Conservation (phyloP, 2,329 filamentous ascomycete genomes). For the Diaporthe sp. region DNA sequence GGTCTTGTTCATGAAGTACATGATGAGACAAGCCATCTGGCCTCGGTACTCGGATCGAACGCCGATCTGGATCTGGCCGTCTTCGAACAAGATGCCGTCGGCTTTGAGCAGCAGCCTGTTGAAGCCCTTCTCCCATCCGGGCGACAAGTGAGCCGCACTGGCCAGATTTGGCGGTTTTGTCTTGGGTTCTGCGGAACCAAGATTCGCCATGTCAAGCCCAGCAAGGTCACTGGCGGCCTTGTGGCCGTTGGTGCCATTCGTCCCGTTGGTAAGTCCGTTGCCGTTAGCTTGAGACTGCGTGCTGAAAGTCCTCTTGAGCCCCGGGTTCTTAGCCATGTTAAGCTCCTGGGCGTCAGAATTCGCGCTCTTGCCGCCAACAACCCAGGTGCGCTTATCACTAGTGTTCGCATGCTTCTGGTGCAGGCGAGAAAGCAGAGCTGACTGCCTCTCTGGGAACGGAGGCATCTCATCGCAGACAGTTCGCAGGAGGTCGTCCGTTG, state of each 20-base stretch:
- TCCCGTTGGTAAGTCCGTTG: conserved; percentile 58
- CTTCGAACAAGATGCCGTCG: conserved; percentile 94
- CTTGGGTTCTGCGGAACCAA: conserved; percentile 69
- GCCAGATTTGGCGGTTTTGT: conserved; percentile 85
- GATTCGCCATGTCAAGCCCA: conserved; percentile 82
- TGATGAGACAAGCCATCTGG: conserved; percentile 94
- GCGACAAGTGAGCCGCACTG: conserved; percentile 91
- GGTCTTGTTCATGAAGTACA: conserved; percentile 97
- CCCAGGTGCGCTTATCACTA: conserved; percentile 96
- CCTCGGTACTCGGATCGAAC: conserved; percentile 93
- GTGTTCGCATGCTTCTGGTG: conserved; percentile 95
- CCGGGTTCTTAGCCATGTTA: conserved; percentile 82
- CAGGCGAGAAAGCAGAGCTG: conserved; percentile 88
- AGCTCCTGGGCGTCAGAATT: conserved; percentile 87
- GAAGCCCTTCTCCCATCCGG: conserved; percentile 94
- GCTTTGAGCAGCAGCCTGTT: conserved; percentile 82
- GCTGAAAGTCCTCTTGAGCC: conserved; percentile 89
- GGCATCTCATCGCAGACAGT: conserved; percentile 99
- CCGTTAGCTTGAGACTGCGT: conserved; percentile 64
- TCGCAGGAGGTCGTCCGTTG: conserved; percentile 90
- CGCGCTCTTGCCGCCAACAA: conserved; percentile 96
- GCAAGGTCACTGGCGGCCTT: conserved; percentile 76
- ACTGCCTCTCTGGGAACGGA: conserved; percentile 94
- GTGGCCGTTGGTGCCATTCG: conserved; percentile 66
- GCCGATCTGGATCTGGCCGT: conserved; percentile 93